A percentile compares a stretch with the other conserved stretches of the same genome.
Conservation (phyloP, 2,329 filamentous ascomycete genomes). For the Arthrobotrys sinensis region DNA sequence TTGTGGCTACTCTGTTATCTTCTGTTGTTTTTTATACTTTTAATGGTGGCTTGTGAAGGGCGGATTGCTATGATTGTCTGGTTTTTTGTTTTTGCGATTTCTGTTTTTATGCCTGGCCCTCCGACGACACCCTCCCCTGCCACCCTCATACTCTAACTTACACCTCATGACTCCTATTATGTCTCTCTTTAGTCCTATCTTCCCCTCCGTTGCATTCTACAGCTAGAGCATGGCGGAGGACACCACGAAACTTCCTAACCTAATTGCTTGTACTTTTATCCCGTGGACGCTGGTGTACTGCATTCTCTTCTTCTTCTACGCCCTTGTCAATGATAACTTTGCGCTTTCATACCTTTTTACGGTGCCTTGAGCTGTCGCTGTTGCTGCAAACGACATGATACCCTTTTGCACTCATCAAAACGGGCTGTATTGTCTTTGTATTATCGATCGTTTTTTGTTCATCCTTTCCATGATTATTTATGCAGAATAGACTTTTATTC, state of each 20-base stretch:
- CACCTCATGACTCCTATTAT: slow-evolving; percentile 14
- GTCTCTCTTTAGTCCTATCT: slow-evolving; percentile 3
- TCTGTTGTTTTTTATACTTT: neutral
- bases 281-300: neutral
- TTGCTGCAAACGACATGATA: slow-evolving; percentile 40
- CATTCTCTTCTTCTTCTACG: neutral
- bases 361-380: neutral
- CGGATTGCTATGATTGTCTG: slow-evolving; percentile 37
- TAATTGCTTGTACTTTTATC: slow-evolving; percentile 23
- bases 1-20: slow-evolving; percentile 33
- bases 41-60: slow-evolving; percentile 28
- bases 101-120: slow-evolving; percentile 58
- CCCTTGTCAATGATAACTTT: slow-evolving; percentile 9
- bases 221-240: slow-evolving; percentile 4
- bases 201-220: slow-evolving; percentile 8
- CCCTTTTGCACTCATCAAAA: slow-evolving; percentile 44
- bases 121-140: neutral
- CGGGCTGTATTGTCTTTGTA: slow-evolving; percentile 43
- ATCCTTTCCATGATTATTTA: neutral
- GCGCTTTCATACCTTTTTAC: neutral
- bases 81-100: slow-evolving; percentile 61
- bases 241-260: slow-evolving; percentile 6
- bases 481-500: neutral
- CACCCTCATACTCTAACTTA: neutral
- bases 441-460: slow-evolving; percentile 1